Percentiles rank a stretch among this genome's conserved stretches.
Conservation (phyloP, 768 basidiomycete species). For the Tylopilus cervinicoccineus region DNA sequence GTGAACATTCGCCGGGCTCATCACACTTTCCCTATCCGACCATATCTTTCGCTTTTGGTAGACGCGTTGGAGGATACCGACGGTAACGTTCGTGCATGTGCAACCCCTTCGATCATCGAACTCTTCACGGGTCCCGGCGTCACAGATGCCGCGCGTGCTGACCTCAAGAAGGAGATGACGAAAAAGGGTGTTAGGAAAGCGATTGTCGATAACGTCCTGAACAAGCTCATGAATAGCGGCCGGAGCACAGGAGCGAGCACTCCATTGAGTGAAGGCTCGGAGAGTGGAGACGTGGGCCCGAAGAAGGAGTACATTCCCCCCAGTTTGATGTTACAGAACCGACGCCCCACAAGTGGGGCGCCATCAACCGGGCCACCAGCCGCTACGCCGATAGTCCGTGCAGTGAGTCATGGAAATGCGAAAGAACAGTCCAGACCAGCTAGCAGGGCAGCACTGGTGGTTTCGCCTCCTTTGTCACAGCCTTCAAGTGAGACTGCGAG, state of each 20-base stretch:
- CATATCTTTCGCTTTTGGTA: constrained; percentile 77
- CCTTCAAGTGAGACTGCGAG: constrained; percentile 38
- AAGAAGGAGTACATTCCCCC: constrained; percentile 71
- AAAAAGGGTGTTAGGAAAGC: constrained; percentile 85
- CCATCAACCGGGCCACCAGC: constrained; percentile 21
- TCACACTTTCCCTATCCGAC: constrained; percentile 73
- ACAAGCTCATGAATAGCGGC: constrained; percentile 51
- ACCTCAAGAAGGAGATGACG: constrained; percentile 87
- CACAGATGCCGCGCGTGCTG: constrained; percentile 82
- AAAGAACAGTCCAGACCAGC: constrained; percentile 52
- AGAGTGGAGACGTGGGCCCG: constrained; percentile 37
- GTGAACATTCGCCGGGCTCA: constrained; percentile 70
- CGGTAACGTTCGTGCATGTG: constrained; percentile 82
- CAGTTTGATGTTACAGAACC: constrained; percentile 55
- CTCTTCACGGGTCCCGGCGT: constrained; percentile 84
- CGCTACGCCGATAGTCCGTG: constrained; percentile 35
- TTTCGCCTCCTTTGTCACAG: constrained; percentile 41
- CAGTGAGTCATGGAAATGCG: constrained; percentile 46
- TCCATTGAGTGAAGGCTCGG: constrained; percentile 55
- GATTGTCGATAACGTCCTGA: constrained; percentile 77
- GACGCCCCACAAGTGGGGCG: constrained; percentile 43
- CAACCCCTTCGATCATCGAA: constrained; percentile 74
- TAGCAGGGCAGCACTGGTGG: constrained; percentile 51
- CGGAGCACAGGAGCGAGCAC: constrained; percentile 40
- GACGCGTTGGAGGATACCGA: constrained; percentile 89